A percentile compares a stretch with the other conserved stretches of the same genome.
Conservation (phyloP, 108 stramenopile genomes). For the Cylindrotheca closterium region DNA sequence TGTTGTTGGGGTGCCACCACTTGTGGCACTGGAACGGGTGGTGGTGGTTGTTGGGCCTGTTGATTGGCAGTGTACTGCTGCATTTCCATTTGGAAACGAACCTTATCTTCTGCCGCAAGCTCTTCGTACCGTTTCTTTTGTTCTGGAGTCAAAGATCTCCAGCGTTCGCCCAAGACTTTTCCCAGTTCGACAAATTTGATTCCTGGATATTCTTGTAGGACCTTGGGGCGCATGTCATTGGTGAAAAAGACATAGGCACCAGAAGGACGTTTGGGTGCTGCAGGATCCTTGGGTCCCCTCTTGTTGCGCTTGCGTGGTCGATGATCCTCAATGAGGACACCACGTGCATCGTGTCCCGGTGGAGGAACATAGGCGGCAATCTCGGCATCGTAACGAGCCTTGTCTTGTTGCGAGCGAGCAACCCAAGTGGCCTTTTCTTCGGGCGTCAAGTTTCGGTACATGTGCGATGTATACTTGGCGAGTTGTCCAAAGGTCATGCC, state of each 20-base stretch:
- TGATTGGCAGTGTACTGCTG: conserved; percentile 75
- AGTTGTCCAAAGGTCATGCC: no score
- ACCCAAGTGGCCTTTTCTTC: conserved; percentile 85
- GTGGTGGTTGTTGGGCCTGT: conserved; percentile 18
- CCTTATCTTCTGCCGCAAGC: conserved; percentile 82
- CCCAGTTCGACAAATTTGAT: conserved; percentile 92
- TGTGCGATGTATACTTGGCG: conserved; percentile 86
- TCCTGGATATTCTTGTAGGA: conserved; percentile 78
- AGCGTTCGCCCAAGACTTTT: conserved; percentile 87
- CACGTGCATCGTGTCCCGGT: conserved; percentile 79
- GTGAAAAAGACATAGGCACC: conserved; percentile 87
- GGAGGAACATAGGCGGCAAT: conserved; percentile 72
- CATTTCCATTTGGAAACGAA: conserved; percentile 88
- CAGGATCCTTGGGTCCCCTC: conserved; percentile 70
- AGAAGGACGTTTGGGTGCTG: conserved; percentile 73
- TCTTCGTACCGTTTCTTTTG: conserved; percentile 89
- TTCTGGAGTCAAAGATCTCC: conserved; percentile 83
- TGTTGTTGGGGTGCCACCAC: not conserved
- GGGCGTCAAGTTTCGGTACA: conserved; percentile 80
- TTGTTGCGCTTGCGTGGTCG: conserved; percentile 62
- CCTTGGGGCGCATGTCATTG: conserved; percentile 80
- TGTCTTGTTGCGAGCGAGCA: conserved; percentile 74
- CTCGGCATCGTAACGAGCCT: conserved; percentile 79
- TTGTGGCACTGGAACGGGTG: not conserved
- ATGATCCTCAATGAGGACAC: conserved; percentile 77